Conservation (phyloP, 768 basidiomycete species). For the Calvatia gigantea region DNA sequence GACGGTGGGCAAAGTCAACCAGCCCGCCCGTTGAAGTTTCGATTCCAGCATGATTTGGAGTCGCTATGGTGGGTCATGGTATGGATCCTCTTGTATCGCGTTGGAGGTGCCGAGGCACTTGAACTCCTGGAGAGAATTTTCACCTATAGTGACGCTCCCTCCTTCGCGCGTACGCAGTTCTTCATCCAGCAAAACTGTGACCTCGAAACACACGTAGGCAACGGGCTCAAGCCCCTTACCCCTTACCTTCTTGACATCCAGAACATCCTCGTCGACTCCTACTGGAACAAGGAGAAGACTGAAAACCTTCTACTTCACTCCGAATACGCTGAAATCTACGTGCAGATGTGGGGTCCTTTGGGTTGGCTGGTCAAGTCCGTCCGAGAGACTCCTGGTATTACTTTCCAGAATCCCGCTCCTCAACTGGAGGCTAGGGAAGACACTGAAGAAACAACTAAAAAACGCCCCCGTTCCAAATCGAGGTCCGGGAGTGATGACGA, state of each 20-base stretch:
- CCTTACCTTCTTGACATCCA: neutral
- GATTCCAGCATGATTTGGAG: constrained; percentile 8
- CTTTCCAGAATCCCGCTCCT: no score
- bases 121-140: neutral
- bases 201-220: neutral
- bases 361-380: no score
- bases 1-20: no score
- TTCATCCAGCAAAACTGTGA: neutral
- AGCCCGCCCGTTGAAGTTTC: neutral
- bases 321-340: neutral
- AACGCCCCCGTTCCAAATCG: no score
- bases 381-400: no score
- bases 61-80: constrained; percentile 8
- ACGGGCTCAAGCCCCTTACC: neutral
- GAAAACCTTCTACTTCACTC: neutral
- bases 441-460: no score
- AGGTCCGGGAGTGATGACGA: no score
- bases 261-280: neutral
- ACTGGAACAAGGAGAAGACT: neutral
- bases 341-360: neutral
- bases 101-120: neutral
- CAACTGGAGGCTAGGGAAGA: no score
- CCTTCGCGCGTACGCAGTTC: neutral
- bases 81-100: neutral
- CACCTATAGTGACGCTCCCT: no score